Base-by-base conservation (phyloP, 768 basidiomycete species). In the Butyriboletus loyo region DNA sequence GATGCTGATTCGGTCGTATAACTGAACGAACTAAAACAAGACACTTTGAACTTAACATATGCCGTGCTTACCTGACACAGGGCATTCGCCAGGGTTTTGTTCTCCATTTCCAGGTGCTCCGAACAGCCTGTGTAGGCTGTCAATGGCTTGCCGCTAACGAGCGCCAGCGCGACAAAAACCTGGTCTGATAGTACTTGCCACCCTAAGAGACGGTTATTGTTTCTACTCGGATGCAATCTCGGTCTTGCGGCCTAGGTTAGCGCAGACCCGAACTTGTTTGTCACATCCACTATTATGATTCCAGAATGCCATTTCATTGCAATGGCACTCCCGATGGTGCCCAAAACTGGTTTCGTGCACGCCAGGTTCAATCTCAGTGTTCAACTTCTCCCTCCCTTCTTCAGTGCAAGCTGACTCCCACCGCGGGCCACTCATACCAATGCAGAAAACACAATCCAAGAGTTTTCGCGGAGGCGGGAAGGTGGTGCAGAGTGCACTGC, bases 401-500 rank as follows among this genome's bases (percentile, higher is more conserved):
- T 25, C 19, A 21, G 11, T n/a, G 7, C 24, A 24, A 24, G 7
- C 37, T 14, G 15, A 30, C 22, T 38, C 24, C 22, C 30, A 31
- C 30, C 31, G 7, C 46, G n/a, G 46, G 30, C 24, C 11, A 22
- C 10, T n/a, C 28, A 19, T 22, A 31, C 37, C 41, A 31, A 58
- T 62, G 55, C 43, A 50, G 7, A 32, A 52, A 30, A 31, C 39
- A 7, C 55, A 39, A 22, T 28, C 27, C 27, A 45, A 24, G 14
- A 10, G 1, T 19, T 31, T 28, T 13, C 40, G 9, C 32, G 17
- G 32, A 10, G 40, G 45, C 7, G 11, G 41, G 30, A 36, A 40
- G 6, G 28, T 6, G 11, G 8, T 53, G 13, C 66, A 49, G 53
- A 32, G 27, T 22, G 48, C 35, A 5, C 21, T 66, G 24, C 56